Base-by-base conservation (phyloP, 768 basidiomycete genomes). In the Russula emetica region DNA sequence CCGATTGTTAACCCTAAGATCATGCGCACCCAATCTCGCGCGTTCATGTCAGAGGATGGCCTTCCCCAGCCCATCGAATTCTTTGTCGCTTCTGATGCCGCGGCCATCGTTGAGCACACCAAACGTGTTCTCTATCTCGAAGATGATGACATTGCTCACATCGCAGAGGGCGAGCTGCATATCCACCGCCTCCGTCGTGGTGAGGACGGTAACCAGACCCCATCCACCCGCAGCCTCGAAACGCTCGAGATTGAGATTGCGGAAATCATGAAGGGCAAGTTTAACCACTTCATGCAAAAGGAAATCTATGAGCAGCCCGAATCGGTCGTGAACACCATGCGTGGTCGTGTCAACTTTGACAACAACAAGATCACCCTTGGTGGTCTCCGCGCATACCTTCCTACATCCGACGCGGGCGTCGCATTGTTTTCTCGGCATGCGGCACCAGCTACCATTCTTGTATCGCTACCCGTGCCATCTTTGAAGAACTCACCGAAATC, bases 211-310 rank as follows among this genome's bases (percentile, higher is more conserved):
- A 74, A 78, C 32, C 79, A 82, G 69, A 82, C 83, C 14, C 79
- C 86, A 22, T 79, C 83, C 28, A 96, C 94, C 38, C 91, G 97
- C 69, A 93, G 85, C 68, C 98, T 99, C 76, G 97, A 98, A 79
- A 97, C 94, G 6, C 86, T 99, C 70, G 97, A 98, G 78, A 86
- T 99, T 68, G 97, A 99, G 77, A 85, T 99, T 52, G 96, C 96
- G n/a, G 97, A 96, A 69, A 98, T 99, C 79, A 98, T 98, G 97
- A 99, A 99, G 83, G 97, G 97, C 73, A 93, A 94, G 76, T 99
- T 98, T 74, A 93, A 93, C 73, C 95, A 96, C 74, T 99, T 99
- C 79, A 99, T 99, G 97, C 96, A 98, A 76, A 99, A 99, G 80
- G 97, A 99, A 77, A 98, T 98, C 70, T 98, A 94, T 80, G 92